phyloP scores from a whole-genome alignment of 306 rosid species.

The Rubus parviflorus region DNA sequence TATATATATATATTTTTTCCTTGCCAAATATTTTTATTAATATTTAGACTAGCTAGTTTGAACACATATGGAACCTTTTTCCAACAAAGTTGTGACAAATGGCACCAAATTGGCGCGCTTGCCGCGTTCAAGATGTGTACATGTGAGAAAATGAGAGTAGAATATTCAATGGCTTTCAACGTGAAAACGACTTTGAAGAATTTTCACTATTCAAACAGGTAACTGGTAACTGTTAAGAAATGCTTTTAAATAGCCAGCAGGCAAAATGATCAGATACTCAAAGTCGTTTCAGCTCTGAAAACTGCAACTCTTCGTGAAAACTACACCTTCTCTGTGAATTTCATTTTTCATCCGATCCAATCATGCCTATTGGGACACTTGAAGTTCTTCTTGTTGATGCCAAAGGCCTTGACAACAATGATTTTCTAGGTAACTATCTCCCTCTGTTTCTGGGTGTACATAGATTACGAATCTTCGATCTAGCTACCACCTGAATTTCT shows the following conservation, averaged over 20 bases:
- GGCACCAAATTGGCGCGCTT: not conserved
- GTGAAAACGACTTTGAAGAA: not conserved
- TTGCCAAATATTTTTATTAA: too few species aligned
- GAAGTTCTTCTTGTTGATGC: conserved; percentile 71
- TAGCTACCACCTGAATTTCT: not conserved
- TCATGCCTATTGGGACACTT: conserved; percentile 73
- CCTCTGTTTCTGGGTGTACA: not conserved
- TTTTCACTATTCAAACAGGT: not conserved
- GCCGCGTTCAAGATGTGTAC: not conserved
- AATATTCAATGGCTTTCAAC: not conserved
- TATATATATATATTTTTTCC: too few species aligned
- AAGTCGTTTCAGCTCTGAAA: not conserved
- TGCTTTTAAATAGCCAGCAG: not conserved
- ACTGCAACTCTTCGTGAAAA: not conserved
- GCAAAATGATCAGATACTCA: not conserved
- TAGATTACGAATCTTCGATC: not conserved
- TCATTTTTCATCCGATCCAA: not conserved
- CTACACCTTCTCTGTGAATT: conserved; percentile 1
- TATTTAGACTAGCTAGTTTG: not conserved
- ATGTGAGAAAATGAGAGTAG: not conserved
- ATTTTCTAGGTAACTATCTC: conserved; percentile 47
- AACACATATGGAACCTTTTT: not conserved
- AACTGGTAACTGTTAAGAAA: not conserved
- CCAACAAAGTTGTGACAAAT: not conserved
- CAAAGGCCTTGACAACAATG: conserved; percentile 68